phyloP scores from a whole-genome alignment of 345 rosid species.

The Isatis tinctoria region DNA sequence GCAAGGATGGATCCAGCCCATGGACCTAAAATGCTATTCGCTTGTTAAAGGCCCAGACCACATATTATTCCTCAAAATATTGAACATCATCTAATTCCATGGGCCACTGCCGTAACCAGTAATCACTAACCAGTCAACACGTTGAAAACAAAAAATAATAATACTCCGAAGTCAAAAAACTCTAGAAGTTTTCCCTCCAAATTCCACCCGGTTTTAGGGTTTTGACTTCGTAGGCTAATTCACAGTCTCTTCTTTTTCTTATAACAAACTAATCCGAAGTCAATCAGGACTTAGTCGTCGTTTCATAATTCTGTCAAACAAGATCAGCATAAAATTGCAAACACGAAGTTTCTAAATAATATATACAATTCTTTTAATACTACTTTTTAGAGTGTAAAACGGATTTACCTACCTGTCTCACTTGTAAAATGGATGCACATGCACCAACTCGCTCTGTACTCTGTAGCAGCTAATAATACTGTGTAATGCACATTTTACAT shows the following conservation, averaged over 20 bases:
- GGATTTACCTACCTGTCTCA: no score
- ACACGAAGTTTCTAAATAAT: no score
- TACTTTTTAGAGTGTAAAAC: no score
- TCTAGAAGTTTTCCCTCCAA: conserved; percentile 5
- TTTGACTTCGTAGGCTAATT: neutral
- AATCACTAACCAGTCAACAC: neutral
- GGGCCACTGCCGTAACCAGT: neutral
- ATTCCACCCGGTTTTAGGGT: neutral
- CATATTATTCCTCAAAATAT: neutral
- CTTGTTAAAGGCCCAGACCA: neutral
- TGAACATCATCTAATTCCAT: neutral
- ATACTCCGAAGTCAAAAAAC: neutral
- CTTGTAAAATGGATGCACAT: no score
- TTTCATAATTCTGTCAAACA: neutral
- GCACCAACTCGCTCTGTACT: no score
- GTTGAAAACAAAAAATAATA: neutral
- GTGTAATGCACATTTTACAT: no score
- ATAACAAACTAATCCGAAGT: neutral
- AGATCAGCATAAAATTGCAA: no score
- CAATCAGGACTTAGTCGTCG: neutral
- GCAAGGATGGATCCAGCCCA: conserved; percentile 25
- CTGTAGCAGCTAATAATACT: no score
- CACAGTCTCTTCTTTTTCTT: neutral
- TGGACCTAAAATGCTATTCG: neutral
- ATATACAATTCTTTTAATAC: no score